These are phyloP conservation scores for Wallacemonas sp. DNA, from an alignment of 208 protist species.

Conservation along the genomic window DNA sequence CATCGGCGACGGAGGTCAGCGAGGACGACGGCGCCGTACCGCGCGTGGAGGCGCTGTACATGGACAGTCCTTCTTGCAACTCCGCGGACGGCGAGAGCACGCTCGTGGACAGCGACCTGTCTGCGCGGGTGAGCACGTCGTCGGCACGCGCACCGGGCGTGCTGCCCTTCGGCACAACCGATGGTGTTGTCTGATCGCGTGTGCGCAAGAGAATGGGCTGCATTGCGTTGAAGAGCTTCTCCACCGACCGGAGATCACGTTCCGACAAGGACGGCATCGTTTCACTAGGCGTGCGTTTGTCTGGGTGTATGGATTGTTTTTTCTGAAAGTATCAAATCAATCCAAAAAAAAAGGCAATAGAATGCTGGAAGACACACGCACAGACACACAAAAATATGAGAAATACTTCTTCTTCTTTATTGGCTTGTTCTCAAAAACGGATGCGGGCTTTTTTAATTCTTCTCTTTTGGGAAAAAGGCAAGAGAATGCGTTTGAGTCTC, in stretches of 20 bases:
- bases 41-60: background rate
- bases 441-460: too few relatives aligned
- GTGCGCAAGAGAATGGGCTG: slow-evolving; percentile 32
- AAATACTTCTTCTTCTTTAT: background rate
- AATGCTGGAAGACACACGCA: too few relatives aligned
- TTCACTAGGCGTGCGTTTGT: background rate
- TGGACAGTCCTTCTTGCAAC: slow-evolving; percentile 16
- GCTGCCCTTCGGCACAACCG: slow-evolving; percentile 11
- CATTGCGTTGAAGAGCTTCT: slow-evolving; percentile 67
- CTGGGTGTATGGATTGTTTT: background rate
- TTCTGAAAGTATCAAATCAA: background rate
- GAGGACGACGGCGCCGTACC: background rate
- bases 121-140: too few relatives aligned
- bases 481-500: background rate
- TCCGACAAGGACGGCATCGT: slow-evolving; percentile 58
- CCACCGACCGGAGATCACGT: slow-evolving; percentile 55
- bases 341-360: too few relatives aligned
- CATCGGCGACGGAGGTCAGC: background rate
- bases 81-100: slow-evolving; percentile 26
- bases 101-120: background rate
- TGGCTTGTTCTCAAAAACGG: too few relatives aligned
- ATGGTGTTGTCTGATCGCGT: background rate
- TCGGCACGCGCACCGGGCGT: slow-evolving; percentile 4
- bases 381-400: too few relatives aligned
- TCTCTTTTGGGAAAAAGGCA: background rate